Conservation (phyloP, 352 stramenopile species). For the Phytophthora sojae region DNA sequence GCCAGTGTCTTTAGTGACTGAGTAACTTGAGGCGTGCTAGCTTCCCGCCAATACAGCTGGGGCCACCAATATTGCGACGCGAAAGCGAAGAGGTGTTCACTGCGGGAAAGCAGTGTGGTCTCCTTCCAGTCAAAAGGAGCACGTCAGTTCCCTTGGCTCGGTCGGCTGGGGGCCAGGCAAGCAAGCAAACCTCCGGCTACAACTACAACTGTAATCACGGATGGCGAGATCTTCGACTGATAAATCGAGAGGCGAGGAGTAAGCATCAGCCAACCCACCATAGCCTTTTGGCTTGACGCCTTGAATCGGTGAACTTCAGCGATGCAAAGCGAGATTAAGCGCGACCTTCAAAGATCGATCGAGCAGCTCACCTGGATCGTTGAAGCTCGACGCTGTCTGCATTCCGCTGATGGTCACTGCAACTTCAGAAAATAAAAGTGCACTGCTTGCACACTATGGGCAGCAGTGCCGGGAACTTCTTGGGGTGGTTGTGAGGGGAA, state of each 20-base stretch:
- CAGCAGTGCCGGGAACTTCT: background rate
- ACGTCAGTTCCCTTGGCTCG: conserved; percentile 1
- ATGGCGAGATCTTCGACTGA: background rate
- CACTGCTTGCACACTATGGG: background rate
- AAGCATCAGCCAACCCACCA: background rate
- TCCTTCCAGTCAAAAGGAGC: background rate
- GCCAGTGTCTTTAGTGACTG: background rate
- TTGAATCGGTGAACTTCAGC: background rate
- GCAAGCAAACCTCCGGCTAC: background rate
- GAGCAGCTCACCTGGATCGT: background rate
- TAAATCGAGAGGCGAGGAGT: background rate
- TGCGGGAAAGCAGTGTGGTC: conserved; percentile 8
- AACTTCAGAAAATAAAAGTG: conserved; percentile 7
- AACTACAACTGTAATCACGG: background rate
- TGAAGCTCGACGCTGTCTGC: conserved; percentile 9
- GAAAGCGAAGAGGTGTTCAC: conserved; percentile 11
- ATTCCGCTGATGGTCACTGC: conserved; percentile 3
- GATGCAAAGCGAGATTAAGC: background rate
- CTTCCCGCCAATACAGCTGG: conserved; percentile 3
- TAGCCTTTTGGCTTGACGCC: background rate
- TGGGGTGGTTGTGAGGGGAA: background rate
- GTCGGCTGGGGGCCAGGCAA: background rate
- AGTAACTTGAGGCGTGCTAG: conserved; percentile 4
- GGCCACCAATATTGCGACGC: background rate
- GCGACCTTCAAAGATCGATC: conserved; percentile 9